Base-by-base conservation (phyloP, 441 rosid genomes). In the Mallotus japonicus region DNA sequence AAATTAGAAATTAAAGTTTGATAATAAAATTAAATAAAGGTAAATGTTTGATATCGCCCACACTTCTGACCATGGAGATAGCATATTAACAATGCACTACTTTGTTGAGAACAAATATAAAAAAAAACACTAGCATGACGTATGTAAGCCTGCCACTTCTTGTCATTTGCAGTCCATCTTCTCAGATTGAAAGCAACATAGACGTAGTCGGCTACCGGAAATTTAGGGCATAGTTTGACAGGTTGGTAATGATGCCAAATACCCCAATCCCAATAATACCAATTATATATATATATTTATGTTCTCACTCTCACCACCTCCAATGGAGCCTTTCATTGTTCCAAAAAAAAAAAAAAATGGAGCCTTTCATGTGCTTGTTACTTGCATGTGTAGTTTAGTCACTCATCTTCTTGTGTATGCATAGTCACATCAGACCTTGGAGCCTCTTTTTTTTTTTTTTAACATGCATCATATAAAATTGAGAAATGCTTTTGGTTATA, bases 231-330 rank as follows among this genome's bases (percentile, higher is more conserved):
- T 67, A 63, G 56, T 67, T 77, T 59, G 28, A 60, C 44, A 12
- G 72, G 75, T 80, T 51, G 86, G 86, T 75, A 76, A 77, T 71
- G 71, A 77, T 20, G 82, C 83, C 86, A 80, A 86, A 72, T 50
- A 32, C 32, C 22, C 62, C 44, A 50, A 68, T 49, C 22, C 65
- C 44, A 50, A 68, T 49, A 22, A 61, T 68, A 37, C 40, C 5
- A 34, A 34, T 34, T 34, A 34, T 34, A 34, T 34, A 34, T 34
- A 34, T 34, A 34, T 34, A 34, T 34, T 3, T 34, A 34, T 3
- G 5, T 34, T 34, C 40, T 37, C 40, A 37, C 40, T 37, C 40
- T 37, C 51, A 49, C 51, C 15, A 49, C 15, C 15, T 49, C 51
- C 0, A 49, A 49, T 49, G 51, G 51, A 13, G 6, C 40, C 40